Conservation (phyloP, 1,284 basidiomycete species). For the Cryptococcus sp. region DNA sequence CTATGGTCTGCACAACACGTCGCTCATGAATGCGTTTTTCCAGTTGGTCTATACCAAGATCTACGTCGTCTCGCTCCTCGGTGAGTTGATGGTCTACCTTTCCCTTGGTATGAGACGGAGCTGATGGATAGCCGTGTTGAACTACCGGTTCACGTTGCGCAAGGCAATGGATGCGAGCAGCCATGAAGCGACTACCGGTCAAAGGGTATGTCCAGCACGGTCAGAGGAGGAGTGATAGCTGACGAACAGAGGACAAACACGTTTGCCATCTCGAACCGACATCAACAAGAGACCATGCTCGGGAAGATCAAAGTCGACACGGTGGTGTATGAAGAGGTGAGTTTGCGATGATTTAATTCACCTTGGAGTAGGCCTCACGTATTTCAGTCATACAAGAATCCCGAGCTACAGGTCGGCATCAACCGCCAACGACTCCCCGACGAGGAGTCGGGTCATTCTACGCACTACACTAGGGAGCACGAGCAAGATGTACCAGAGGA, state of each 20-base stretch:
- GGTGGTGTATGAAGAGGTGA: constrained; percentile 1
- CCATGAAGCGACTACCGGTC: background rate
- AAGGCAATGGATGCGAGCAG: background rate
- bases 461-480: background rate
- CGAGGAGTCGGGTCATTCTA: background rate
- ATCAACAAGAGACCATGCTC: constrained; percentile 1
- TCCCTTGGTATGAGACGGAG: background rate
- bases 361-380: background rate
- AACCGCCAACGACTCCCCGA: background rate
- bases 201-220: background rate
- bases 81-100: background rate
- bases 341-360: background rate
- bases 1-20: background rate
- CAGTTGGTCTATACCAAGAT: background rate
- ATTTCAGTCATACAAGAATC: background rate
- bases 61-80: background rate
- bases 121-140: background rate
- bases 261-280: background rate
- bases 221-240: background rate
- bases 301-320: constrained; percentile 5
- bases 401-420: background rate
- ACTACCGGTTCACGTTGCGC: background rate
- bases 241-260: background rate
- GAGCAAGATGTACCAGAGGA: background rate
- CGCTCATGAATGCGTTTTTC: background rate